phyloP scores from a whole-genome alignment of 768 basidiomycete genomes.

The Boletus rufocinnamomeus region DNA sequence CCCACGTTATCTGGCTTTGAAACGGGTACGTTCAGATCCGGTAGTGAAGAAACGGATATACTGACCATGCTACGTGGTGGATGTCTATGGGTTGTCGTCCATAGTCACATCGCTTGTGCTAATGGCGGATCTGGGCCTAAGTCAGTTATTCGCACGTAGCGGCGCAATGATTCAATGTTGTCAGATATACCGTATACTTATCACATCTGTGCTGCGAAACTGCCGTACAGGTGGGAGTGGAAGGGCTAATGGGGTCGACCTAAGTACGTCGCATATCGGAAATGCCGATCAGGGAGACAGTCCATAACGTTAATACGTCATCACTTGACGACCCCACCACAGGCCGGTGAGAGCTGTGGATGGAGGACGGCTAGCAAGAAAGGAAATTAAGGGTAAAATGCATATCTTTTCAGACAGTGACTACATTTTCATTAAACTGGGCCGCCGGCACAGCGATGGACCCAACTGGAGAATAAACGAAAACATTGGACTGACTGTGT shows the following conservation, averaged over 20 bases:
- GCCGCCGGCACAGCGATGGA: slow-evolving; percentile 6
- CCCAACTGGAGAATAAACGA: slow-evolving; percentile 1
- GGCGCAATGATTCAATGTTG: too few relatives aligned
- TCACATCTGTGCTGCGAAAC: background rate
- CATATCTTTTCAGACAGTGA: too few relatives aligned
- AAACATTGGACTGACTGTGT: too few relatives aligned
- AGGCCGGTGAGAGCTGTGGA: background rate
- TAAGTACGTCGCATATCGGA: background rate
- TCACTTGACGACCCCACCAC: background rate
- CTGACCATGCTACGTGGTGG: background rate
- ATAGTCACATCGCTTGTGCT: background rate
- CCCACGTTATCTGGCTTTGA: too few relatives aligned
- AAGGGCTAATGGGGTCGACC: too few relatives aligned
- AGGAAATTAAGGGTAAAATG: background rate
- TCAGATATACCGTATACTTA: background rate
- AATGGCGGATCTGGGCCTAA: too few relatives aligned
- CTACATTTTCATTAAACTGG: too few relatives aligned
- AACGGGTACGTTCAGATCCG: too few relatives aligned
- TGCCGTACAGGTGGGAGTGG: too few relatives aligned
- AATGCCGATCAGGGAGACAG: background rate
- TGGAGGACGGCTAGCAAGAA: background rate
- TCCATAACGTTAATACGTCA: background rate
- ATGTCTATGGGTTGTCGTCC: background rate
- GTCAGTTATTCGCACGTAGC: background rate
- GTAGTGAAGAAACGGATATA: background rate